Base-by-base conservation (phyloP, 495 filamentous ascomycete genomes). In the Entonaema liquescens region DNA sequence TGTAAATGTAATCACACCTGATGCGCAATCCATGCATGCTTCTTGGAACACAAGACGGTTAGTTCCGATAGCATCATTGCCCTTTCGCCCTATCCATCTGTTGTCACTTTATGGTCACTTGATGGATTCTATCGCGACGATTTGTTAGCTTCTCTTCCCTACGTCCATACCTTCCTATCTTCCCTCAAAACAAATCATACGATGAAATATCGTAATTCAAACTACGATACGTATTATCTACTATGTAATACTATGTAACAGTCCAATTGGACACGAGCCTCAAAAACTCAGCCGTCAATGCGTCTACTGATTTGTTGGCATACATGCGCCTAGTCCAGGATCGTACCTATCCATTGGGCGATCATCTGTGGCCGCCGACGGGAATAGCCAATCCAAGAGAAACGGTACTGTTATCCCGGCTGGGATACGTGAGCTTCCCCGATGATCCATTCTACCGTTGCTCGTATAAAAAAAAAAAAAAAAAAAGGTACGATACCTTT, bases 291-390 rank as follows among this genome's bases (percentile, higher is more conserved):
- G 62, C 65, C 57, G 65, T 73, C 65, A 62, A 69, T 69, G 70
- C 65, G 65, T 59, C 35, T 73, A 73, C 40, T 65, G 70, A 73
- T 73, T 73, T 69, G 70, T 69, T 73, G 70, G 70, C 70, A 68
- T 56, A 60, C 57, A 73, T 73, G 62, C 70, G 44, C 58, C 70
- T 65, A 65, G 70, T 57, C 65, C 17, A 53, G 26, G 26, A 59
- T 29, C 21, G 42, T 73, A 59, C 40, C 60, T 68, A 53, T 68
- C 70, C 52, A 73, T 73, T 73, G 70, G 70, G 47, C 31, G 70
- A 73, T 73, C 70, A 26, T 69, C 56, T 54, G 42, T 61, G 52
- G 61, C 21, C 52, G 70, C 35, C 44, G 50, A 28, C 42, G 65
- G 70, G 28, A 57, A 44, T 58, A 73, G 62, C 70, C 70, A 73